Evolutionary conservation across 306 rosid genomes (phyloP).

Genomic region (Senna tora): DNA sequence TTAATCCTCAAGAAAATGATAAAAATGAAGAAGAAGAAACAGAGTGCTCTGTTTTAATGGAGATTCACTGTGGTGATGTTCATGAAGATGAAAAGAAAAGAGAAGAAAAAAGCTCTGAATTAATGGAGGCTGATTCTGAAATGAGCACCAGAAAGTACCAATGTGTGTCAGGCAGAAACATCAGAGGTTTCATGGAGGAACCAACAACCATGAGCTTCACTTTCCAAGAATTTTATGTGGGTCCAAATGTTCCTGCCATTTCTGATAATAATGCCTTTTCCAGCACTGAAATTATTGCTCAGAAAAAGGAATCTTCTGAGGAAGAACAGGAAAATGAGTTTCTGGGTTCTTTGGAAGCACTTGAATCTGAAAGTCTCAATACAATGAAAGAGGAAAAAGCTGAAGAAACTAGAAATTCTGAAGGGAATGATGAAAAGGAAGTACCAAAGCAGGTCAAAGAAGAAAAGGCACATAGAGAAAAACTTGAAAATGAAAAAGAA

Average conservation of each 20-base stretch:
- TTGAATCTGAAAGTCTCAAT: not conserved
- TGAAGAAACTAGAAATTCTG: conserved; percentile 13
- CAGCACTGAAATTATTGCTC: not conserved
- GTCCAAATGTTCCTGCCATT: conserved; percentile 37
- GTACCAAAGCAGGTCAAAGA: conserved; percentile 29
- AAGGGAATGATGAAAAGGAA: conserved; percentile 20
- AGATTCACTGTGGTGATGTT: not conserved
- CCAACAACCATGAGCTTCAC: conserved; percentile 52
- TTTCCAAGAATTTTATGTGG: conserved; percentile 52
- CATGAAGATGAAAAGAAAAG: not conserved
- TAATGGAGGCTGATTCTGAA: conserved; percentile 26
- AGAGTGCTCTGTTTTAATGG: conserved; percentile 34
- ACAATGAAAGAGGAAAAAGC: not conserved
- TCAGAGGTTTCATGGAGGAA: conserved; percentile 55
- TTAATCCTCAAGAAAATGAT: too few species aligned
- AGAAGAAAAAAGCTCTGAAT: conserved; percentile 12
- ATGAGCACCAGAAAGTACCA: conserved; percentile 48
- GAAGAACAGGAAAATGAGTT: conserved; percentile 37
- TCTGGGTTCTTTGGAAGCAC: conserved; percentile 38
- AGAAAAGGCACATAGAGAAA: conserved; percentile 29
- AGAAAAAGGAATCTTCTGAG: too few species aligned
- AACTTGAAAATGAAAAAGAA: conserved; percentile 19
- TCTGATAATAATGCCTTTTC: conserved; percentile 23
- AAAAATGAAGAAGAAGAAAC: not conserved
- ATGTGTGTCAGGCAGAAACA: conserved; percentile 35